phyloP scores from a whole-genome alignment of 1,284 basidiomycete species.

The Peniophora sp. region DNA sequence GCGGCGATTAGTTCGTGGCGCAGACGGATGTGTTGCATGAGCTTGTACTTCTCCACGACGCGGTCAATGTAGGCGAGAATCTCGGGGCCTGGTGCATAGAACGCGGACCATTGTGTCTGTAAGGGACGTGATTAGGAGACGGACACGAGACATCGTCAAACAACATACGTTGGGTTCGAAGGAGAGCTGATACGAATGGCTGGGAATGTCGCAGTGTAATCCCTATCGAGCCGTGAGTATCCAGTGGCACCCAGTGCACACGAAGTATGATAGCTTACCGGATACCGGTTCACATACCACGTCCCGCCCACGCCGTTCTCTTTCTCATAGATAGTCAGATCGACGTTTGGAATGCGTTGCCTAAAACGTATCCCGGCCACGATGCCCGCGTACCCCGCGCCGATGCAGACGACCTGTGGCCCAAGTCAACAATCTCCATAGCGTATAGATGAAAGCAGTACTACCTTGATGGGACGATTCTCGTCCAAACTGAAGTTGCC shows the following conservation, averaged over 20 bases:
- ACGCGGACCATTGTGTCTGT: constrained; percentile 50
- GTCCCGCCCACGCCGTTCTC: constrained; percentile 51
- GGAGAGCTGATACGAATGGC: constrained; percentile 51
- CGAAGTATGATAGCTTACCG: constrained; percentile 11
- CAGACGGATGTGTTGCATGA: constrained; percentile 45
- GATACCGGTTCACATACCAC: constrained; percentile 39
- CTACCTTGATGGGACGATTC: background rate
- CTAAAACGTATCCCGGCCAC: constrained; percentile 19
- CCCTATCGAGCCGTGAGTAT: constrained; percentile 24
- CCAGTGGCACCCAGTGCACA: background rate
- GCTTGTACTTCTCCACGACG: constrained; percentile 50
- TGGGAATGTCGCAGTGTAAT: constrained; percentile 48
- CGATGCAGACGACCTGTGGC: constrained; percentile 27
- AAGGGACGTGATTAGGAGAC: background rate
- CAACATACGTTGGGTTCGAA: constrained; percentile 44
- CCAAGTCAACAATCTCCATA: background rate
- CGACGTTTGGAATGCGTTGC: constrained; percentile 44
- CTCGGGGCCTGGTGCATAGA: constrained; percentile 51
- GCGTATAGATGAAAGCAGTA: background rate
- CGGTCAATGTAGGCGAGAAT: constrained; percentile 44
- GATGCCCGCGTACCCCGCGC: background rate
- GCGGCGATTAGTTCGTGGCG: constrained; percentile 44
- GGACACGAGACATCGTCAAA: background rate
- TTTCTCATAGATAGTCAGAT: constrained; percentile 53
- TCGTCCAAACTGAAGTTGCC: background rate